Conservation (phyloP, 2,329 filamentous ascomycete genomes). For the Hawksworthiomyces lignivorus region DNA sequence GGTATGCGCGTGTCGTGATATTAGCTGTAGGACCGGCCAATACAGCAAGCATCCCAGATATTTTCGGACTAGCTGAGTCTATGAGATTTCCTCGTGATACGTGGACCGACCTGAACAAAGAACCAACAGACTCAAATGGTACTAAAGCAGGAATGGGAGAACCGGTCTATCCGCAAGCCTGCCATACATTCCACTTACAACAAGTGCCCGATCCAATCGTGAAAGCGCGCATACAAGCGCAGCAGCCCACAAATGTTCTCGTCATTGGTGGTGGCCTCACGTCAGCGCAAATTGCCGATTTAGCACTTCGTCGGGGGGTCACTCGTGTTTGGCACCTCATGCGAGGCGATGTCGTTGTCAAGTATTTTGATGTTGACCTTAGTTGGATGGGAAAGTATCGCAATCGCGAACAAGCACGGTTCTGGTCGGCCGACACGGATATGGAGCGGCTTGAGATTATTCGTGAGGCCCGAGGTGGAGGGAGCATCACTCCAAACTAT, state of each 20-base stretch:
- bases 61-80: slow-evolving; percentile 9
- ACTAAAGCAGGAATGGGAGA: neutral
- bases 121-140: too few species aligned
- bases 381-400: slow-evolving; percentile 78
- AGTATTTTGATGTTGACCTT: slow-evolving; percentile 70
- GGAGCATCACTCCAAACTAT: slow-evolving; percentile 66
- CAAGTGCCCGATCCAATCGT: slow-evolving; percentile 48
- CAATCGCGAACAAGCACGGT: slow-evolving; percentile 67
- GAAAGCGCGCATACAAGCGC: slow-evolving; percentile 41
- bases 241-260: slow-evolving; percentile 52
- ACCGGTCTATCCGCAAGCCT: slow-evolving; percentile 5
- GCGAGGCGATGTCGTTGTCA: slow-evolving; percentile 50
- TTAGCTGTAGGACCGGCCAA: slow-evolving; percentile 65
- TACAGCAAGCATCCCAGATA: slow-evolving; percentile 38
- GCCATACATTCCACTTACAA: slow-evolving; percentile 55
- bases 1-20: slow-evolving; percentile 56
- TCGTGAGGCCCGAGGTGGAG: slow-evolving; percentile 59
- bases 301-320: slow-evolving; percentile 57
- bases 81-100: neutral
- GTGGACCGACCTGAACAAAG: too few species aligned
- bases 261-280: slow-evolving; percentile 71
- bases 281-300: slow-evolving; percentile 64
- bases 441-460: slow-evolving; percentile 61
- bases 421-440: slow-evolving; percentile 69
- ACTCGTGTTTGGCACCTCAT: slow-evolving; percentile 63